These are phyloP conservation scores for Phaeosphaeria sp. DNA, from an alignment of 2,329 filamentous ascomycete species.

Conservation along the genomic window DNA sequence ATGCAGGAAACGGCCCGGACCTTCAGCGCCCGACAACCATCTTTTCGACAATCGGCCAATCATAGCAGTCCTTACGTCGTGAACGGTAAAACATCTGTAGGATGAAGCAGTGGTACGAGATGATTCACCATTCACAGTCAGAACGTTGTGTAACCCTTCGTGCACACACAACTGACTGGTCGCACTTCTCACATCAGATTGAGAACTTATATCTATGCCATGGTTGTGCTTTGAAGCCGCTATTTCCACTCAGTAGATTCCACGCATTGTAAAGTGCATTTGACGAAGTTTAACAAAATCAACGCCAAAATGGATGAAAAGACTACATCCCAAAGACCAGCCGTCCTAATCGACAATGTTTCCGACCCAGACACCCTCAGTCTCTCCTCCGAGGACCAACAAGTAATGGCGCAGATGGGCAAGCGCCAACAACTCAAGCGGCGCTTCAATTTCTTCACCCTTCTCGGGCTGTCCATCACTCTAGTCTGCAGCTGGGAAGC, in stretches of 20 bases:
- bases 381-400: not conserved
- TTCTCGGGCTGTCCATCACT: not conserved
- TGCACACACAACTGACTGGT: too few species aligned
- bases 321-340: not conserved
- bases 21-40: too few species aligned
- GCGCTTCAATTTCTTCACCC: not conserved
- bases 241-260: too few species aligned
- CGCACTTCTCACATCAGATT: not conserved
- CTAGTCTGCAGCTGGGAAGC: not conserved
- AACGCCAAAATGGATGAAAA: not conserved
- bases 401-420: conserved; percentile 2
- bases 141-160: not conserved
- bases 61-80: too few species aligned
- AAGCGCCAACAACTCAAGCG: conserved; percentile 2
- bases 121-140: not conserved
- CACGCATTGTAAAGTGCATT: too few species aligned
- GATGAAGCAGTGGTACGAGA: not conserved
- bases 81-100: not conserved
- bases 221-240: too few species aligned
- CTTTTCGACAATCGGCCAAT: not conserved
- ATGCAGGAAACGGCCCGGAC: not conserved
- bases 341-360: not conserved
- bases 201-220: not conserved
- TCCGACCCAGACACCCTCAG: not conserved
- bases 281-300: too few species aligned